Evolutionary conservation across 164 flowering plant genomes (phyloP), one percentile per base, ranked within the genome.

Genomic region (Aristolochia contorta): DNA sequence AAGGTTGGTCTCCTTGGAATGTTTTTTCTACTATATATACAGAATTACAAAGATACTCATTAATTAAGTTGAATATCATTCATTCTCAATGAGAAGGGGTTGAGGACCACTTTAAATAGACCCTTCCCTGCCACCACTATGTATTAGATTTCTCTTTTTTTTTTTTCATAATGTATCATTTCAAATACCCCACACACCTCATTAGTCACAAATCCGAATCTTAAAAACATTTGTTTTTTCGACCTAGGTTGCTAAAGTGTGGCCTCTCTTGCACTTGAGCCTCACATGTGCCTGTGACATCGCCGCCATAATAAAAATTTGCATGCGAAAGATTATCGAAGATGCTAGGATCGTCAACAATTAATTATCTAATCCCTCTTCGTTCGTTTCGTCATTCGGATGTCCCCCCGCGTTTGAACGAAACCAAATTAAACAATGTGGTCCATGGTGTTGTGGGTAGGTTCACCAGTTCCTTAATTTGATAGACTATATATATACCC

Each of bases 41-140:
- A 12, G n/a, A n/a, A 5, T 18, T 18, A 53, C 25, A 53, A 53
- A 27, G 7, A 16, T 56, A 12, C 8, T 7, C 37, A 25, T 4
- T 30, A 23, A 56, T 25, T 56, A 27, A 18, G 33, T 32, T 32
- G 33, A 32, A n/a, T n/a, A n/a, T n/a, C n/a, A n/a, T n/a, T 32
- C 7, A 56, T 56, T 25, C 6, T 56, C 32, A 13, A 20, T 20
- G 43, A 23, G 41, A 13, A 13, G 21, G 50, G 30, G 48, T 24
- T 6, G 50, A 16, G 25, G 62, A 46, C 54, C 62, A 54, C 30
- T 22, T 22, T 15, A 22, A 8, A 16, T 53, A 53, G 30, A 53
- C 30, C 16, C 18, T 27, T 47, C 53, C 62, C 18, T 59, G 12
- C 52, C 27, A 25, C 62, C 62, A 59, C 62, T 47, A 59, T 22